Evolutionary conservation across 345 rosid genomes (phyloP).

Genomic region (Euphorbia lathyris): DNA sequence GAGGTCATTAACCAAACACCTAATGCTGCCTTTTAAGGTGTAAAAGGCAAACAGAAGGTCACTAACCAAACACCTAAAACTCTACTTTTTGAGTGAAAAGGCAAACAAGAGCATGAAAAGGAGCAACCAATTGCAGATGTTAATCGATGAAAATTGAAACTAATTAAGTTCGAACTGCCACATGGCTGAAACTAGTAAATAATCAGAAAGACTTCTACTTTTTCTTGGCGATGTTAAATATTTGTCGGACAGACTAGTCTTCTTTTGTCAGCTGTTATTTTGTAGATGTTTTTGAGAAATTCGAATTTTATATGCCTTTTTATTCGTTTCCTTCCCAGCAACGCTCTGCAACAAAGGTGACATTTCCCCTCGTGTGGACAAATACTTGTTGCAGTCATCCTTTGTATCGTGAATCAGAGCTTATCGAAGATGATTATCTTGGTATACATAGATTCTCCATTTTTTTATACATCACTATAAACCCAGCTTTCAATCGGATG

Average conservation of each 20-base stretch:
- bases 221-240: not conserved
- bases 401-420: slow-evolving; percentile 83
- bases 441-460: slow-evolving; percentile 41
- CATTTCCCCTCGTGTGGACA: slow-evolving; percentile 98
- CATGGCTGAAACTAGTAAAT: not conserved
- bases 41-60: no score
- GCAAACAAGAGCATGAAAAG: no score
- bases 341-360: slow-evolving; percentile 92
- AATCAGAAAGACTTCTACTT: not conserved
- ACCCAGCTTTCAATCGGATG: not conserved
- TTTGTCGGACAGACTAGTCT: not conserved
- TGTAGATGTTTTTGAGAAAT: not conserved
- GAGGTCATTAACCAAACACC: no score
- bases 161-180: not conserved
- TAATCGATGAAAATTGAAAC: not conserved
- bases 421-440: slow-evolving; percentile 58
- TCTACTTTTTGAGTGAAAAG: no score
- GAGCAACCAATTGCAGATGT: no score
- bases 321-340: slow-evolving; percentile 44
- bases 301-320: not conserved
- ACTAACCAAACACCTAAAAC: no score
- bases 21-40: no score
- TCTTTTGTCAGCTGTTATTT: not conserved
- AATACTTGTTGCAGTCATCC: slow-evolving; percentile 99
- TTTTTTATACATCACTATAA: not conserved